Evolutionary conservation across 768 basidiomycete species (phyloP).

Genomic region (Dioszegia crocea): DNA sequence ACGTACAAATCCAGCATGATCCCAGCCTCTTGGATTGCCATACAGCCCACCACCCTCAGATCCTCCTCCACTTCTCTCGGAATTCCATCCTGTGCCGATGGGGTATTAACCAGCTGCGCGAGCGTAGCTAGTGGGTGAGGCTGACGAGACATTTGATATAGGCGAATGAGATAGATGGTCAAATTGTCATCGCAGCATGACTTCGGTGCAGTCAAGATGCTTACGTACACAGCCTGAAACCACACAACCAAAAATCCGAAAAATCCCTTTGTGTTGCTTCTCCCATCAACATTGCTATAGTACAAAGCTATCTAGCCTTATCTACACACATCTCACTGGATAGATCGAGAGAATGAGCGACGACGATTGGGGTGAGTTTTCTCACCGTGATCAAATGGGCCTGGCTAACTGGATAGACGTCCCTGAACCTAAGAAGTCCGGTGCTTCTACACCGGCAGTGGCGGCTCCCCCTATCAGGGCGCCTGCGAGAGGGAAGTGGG

Average conservation of each 20-base stretch:
- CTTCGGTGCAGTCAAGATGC: background rate
- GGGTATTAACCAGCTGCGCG: constrained; percentile 70
- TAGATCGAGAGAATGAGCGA: constrained; percentile 16
- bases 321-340: background rate
- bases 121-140: constrained; percentile 74
- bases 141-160: constrained; percentile 35
- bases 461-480: constrained; percentile 12
- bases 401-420: constrained; percentile 15
- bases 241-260: background rate
- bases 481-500: constrained; percentile 65
- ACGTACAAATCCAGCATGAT: constrained; percentile 81
- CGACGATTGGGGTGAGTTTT: constrained; percentile 44
- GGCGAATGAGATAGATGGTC: background rate
- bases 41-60: constrained; percentile 82
- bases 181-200: background rate
- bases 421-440: constrained; percentile 38
- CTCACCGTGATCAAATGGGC: background rate
- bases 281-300: background rate
- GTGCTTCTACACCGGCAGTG: constrained; percentile 37
- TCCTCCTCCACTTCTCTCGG: constrained; percentile 79
- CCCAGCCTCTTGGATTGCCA: constrained; percentile 91
- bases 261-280: background rate
- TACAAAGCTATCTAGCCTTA: background rate
- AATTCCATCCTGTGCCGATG: constrained; percentile 76
- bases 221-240: background rate